A percentile compares a stretch with the other conserved stretches of the same genome.
Evolutionary conservation across 1,284 basidiomycete species (phyloP).

Genomic region (Ceratobasidium sp.): DNA sequence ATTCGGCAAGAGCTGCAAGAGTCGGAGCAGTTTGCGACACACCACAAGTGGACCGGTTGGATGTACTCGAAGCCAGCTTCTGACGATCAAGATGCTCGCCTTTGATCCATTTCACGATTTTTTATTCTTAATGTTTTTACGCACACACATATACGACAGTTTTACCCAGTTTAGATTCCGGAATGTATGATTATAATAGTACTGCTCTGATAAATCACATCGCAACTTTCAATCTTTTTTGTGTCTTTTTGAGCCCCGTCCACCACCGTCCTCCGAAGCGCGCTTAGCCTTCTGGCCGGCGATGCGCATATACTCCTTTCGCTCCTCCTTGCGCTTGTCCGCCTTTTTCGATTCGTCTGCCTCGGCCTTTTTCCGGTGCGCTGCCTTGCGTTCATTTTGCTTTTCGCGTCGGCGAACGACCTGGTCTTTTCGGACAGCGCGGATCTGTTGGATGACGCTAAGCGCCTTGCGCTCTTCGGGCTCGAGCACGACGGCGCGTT

Average conservation of each 20-base stretch:
- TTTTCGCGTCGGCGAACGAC: conserved; percentile 82
- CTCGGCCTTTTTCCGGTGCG: conserved; percentile 75
- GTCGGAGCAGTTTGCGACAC: conserved; percentile 34
- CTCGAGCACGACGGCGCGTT: conserved; percentile 94
- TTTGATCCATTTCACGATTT: conserved; percentile 15
- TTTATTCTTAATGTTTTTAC: conserved; percentile 6
- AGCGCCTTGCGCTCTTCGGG: conserved; percentile 95
- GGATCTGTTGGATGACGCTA: conserved; percentile 94
- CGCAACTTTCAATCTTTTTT: conserved; percentile 50
- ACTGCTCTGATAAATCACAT: conserved; percentile 8
- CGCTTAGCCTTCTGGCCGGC: conserved; percentile 81
- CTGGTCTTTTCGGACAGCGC: conserved; percentile 92
- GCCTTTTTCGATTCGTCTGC: conserved; percentile 76
- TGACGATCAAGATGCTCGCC: not conserved
- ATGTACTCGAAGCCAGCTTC: conserved; percentile 37
- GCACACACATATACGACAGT: conserved; percentile 2
- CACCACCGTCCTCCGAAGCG: conserved; percentile 51
- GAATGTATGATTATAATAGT: conserved; percentile 40
- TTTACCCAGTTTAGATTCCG: not conserved
- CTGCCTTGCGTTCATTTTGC: conserved; percentile 78
- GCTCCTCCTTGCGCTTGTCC: conserved; percentile 84
- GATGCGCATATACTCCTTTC: conserved; percentile 81
- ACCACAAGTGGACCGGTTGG: conserved; percentile 41
- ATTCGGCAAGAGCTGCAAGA: conserved; percentile 40
- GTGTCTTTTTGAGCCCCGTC: conserved; percentile 51